These are phyloP conservation scores for Incumbomyces delicatus DNA, from an alignment of 2,329 filamentous ascomycete genomes.

Conservation along the genomic window DNA sequence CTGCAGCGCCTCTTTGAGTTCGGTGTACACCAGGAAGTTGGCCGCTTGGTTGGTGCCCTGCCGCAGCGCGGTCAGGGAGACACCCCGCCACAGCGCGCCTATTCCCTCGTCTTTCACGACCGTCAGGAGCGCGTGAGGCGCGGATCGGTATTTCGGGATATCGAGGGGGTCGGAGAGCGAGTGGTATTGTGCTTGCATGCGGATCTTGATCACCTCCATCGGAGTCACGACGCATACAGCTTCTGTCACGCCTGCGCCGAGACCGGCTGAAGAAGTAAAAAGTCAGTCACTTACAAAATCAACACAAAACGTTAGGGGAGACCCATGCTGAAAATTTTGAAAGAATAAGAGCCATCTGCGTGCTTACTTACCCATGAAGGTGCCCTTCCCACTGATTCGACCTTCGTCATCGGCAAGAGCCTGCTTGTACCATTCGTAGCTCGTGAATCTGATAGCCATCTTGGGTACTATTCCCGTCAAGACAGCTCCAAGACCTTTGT, in stretches of 20 bases:
- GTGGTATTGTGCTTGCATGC: constrained; percentile 95
- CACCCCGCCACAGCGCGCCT: constrained; percentile 82
- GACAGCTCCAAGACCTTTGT: constrained; percentile 97
- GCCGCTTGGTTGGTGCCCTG: constrained; percentile 97
- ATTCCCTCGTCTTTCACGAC: constrained; percentile 85
- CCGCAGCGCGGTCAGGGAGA: constrained; percentile 81
- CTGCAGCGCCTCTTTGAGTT: constrained; percentile 75
- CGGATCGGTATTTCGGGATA: constrained; percentile 93
- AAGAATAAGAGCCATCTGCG: no score
- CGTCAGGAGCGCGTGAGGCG: constrained; percentile 72
- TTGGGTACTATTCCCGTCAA: constrained; percentile 94
- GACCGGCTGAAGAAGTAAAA: constrained; percentile 54
- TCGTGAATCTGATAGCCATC: constrained; percentile 98
- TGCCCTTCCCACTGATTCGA: constrained; percentile 58
- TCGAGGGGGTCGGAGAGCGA: constrained; percentile 95
- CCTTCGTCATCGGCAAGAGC: constrained; percentile 62
- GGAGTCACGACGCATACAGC: constrained; percentile 93
- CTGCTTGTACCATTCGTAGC: constrained; percentile 92
- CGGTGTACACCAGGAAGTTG: constrained; percentile 96
- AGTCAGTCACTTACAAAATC: constrained; percentile 8
- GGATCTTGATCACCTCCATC: constrained; percentile 99
- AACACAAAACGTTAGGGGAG: background rate
- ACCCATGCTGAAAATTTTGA: no score
- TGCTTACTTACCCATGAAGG: constrained; percentile 57
- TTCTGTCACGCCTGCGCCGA: constrained; percentile 89